These are phyloP conservation scores for Vigna mungo DNA, from an alignment of 306 rosid species.

Conservation along the genomic window DNA sequence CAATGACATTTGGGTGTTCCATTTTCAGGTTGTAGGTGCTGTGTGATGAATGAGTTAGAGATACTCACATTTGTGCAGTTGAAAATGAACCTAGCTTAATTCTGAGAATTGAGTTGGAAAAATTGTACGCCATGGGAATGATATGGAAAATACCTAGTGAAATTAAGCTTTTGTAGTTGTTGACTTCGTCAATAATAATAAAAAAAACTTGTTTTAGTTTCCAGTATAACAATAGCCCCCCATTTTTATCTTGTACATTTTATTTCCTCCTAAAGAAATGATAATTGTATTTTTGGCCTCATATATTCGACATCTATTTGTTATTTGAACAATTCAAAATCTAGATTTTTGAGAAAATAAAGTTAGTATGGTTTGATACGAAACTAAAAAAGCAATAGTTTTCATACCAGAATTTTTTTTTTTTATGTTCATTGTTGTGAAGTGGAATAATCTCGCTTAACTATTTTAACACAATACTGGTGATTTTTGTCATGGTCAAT, in stretches of 20 bases:
- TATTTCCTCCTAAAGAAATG: constrained; percentile 5
- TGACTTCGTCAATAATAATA: constrained; percentile 14
- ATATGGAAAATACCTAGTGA: not conserved
- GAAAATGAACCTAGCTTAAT: constrained; percentile 25
- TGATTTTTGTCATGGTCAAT: not conserved
- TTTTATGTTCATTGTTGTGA: not conserved
- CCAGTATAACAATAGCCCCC: not conserved
- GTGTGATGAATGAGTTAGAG: constrained; percentile 35
- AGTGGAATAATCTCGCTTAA: not conserved
- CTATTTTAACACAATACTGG: not conserved
- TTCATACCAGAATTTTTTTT: not conserved
- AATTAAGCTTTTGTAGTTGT: constrained; percentile 49
- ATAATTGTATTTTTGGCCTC: not conserved
- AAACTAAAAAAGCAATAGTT: not conserved
- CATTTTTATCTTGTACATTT: constrained; percentile 29
- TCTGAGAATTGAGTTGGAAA: constrained; percentile 37
- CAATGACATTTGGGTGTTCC: constrained; percentile 21
- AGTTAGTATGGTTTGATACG: not conserved
- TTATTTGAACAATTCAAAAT: constrained; percentile 7
- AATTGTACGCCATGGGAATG: not conserved
- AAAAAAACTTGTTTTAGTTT: constrained; percentile 20
- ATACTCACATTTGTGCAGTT: constrained; percentile 18
- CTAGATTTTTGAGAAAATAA: not conserved
- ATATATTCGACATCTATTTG: not conserved
- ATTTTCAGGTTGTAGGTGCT: constrained; percentile 46